Evolutionary conservation across 2,329 filamentous ascomycete species (phyloP), one percentile per base, ranked within the genome.

Genomic region (Apiospora arundinis): DNA sequence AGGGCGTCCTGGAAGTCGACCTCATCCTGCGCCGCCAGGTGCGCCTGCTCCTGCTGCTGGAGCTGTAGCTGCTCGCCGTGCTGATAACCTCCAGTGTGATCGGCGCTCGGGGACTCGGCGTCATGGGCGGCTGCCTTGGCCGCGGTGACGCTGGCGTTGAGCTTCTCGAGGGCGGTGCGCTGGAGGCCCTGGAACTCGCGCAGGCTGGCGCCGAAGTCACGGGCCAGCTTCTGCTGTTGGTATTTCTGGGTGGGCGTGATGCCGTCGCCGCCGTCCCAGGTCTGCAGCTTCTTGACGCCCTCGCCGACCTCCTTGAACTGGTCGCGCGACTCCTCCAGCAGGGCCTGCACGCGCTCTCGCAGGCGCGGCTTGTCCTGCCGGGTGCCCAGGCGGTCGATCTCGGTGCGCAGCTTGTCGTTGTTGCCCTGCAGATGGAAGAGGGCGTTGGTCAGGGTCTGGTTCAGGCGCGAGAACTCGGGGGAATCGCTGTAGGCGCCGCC

Each of bases 1-100:
- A 99, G 86, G 21, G 93, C 92, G 76, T 99, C 96, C 80, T 99
- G 96, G 84, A 98, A 99, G 80, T 99, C 95, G 60, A 99, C 96
- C 79, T 99, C 97, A 76, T 94, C 92, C 81, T 99, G 96, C 40
- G 94, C 89, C 0, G 95, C 96, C 11, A 98, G 87, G 70, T 94
- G 93, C 16, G 93, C 86, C 76, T 95, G 90, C 76, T 96, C 91
- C 77, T 95, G 90, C 78, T 93, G 91, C 74, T 90, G 87, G 65
- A 90, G 87, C 71, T 86, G 85, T 74, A 90, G 88, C 67, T 87
- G 86, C 70, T 82, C 83, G 75, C 77, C 82, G 72, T 79, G 83
- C 60, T 83, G 81, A 69, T 77, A 83, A 6, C 32, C 32, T 32
- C 76, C 75, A 18, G 75, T 75, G 40, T n/a, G 32, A 14, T 75